phyloP scores from a whole-genome alignment of 306 rosid genomes.

The Calophaca sinica region DNA sequence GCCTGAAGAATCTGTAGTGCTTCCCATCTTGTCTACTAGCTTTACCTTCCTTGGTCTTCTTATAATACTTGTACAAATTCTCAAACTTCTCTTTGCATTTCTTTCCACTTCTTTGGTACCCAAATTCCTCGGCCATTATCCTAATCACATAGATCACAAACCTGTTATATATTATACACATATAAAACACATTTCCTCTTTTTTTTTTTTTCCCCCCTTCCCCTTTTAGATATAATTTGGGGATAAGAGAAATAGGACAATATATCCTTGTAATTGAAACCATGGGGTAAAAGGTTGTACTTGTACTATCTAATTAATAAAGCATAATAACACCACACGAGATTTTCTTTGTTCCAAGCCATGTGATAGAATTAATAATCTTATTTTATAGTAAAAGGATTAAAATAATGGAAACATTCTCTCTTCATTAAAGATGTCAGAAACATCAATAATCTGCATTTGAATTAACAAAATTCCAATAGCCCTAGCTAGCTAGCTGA shows the following conservation, averaged over 20 bases:
- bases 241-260: constrained; percentile 2
- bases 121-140: constrained; percentile 81
- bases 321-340: not conserved
- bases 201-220: too few relatives aligned
- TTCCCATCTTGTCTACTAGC: constrained; percentile 83
- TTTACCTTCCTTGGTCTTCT: constrained; percentile 88
- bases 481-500: constrained; percentile 49
- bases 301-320: not conserved
- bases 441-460: constrained; percentile 27
- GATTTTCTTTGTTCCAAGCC: not conserved
- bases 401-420: constrained; percentile 55
- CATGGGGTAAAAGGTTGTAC: constrained; percentile 6
- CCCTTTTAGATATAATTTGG: not conserved
- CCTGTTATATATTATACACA: constrained; percentile 1
- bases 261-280: not conserved
- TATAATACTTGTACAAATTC: constrained; percentile 88
- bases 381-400: constrained; percentile 5
- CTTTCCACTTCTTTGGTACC: constrained; percentile 81
- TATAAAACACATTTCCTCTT: not conserved
- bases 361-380: constrained; percentile 30
- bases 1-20: constrained; percentile 84
- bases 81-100: constrained; percentile 92
- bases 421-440: constrained; percentile 45
- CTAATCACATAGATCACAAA: constrained; percentile 47
- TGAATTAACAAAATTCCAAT: constrained; percentile 41